Percentiles rank a stretch among this genome's conserved stretches.
These are phyloP conservation scores for Oldenlandia corymbosa DNA, from an alignment of 257 asterid species.

Conservation along the genomic window DNA sequence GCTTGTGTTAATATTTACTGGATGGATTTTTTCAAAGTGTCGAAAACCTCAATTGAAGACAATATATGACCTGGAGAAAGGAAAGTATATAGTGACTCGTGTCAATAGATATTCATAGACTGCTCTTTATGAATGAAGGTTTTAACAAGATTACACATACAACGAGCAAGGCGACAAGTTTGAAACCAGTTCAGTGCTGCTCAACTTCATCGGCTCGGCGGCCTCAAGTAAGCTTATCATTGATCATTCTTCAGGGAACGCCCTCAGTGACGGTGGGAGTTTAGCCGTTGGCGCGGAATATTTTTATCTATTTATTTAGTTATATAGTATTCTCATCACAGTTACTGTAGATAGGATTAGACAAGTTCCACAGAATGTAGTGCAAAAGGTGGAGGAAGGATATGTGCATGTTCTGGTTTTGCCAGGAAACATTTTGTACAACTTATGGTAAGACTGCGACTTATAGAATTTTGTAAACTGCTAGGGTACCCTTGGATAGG, in stretches of 20 bases:
- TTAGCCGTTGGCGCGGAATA: neutral
- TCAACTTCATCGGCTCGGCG: neutral
- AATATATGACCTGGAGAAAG: conserved; percentile 89
- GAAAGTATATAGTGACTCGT: conserved; percentile 82
- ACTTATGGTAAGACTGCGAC: neutral
- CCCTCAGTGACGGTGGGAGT: neutral
- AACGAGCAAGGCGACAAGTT: neutral
- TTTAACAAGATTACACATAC: neutral
- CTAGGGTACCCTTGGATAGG: neutral
- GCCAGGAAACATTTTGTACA: neutral
- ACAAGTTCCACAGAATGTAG: neutral
- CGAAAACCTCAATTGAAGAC: conserved; percentile 83
- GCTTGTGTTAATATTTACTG: conserved; percentile 32
- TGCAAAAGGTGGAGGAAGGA: neutral
- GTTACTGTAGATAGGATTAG: conserved; percentile 5
- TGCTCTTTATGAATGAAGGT: neutral
- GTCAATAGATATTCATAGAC: conserved; percentile 59
- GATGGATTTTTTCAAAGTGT: conserved; percentile 52
- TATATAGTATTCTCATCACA: neutral
- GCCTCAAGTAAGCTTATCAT: neutral
- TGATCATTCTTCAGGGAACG: neutral
- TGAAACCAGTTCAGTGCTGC: neutral
- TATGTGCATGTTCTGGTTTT: neutral
- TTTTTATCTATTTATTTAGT: neutral
- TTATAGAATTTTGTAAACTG: neutral